Evolutionary conservation across 192 early-diverging fungal species (phyloP), one percentile per base, ranked within the genome.

Genomic region (Linnemannia schmuckeri): DNA sequence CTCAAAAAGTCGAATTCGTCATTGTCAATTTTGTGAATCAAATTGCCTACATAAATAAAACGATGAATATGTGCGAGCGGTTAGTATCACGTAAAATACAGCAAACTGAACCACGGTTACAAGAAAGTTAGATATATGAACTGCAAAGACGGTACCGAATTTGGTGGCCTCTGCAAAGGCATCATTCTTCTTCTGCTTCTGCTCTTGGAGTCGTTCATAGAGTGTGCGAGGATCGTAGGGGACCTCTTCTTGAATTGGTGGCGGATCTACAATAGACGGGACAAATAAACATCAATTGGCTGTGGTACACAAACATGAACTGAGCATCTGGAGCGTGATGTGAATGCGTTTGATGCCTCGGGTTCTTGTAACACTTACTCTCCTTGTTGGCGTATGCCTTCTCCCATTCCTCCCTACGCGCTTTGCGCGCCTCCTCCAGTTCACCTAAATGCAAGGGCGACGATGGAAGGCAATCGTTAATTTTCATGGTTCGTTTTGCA

Each of bases 161-260:
- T 91, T 89, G 17, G 88, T 93, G 15, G 90, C 90, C 80, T 96
- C 95, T 37, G 88, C 87, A 77, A 92, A 90, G 10, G 92, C 89
- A 41, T 95, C 95, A 44, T 90, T 90, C 70, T 96, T 96, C 46
- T 89, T 85, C 38, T 84, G 85, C 66, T 90, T 91, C 79, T 96
- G 94, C 78, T 95, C 95, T 78, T 95, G 93, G 22, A 96, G 83
- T n/a, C 92, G 92, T 80, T 96, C 95, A 75, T 91, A 96, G 22
- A 96, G 90, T 17, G 95, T 96, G 12, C 95, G 92, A 38, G 95
- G 93, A 73, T 96, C 95, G 78, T 95, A 95, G 1, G 89, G 82
- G n/a, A 78, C 88, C 41, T 87, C 80, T n/a, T 89, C 85, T 33
- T 75, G 33, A 17, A 87, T 84, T 82, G 68, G 94, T 63, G 85